Evolutionary conservation across 768 basidiomycete species (phyloP), one percentile per base, ranked within the genome.

Genomic region (Hebeloma cylindrosporum): DNA sequence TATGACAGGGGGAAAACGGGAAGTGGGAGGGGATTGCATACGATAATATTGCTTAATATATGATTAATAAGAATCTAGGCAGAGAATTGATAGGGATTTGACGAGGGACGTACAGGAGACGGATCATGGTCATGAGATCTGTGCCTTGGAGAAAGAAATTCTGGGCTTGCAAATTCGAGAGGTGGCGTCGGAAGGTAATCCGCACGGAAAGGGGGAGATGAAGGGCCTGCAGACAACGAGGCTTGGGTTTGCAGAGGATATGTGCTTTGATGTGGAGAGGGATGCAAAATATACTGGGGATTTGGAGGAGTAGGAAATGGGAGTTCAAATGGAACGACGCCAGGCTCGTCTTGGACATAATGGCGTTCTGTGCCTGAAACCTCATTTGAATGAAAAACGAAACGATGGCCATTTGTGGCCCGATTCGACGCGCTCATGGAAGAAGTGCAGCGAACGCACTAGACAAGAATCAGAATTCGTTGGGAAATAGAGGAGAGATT

Each of bases 331-430:
- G 74, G 70, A 17, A 77, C 65, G 13, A 87, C 78, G 18, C 85
- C 84, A 20, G 75, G 76, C 60, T 90, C 87, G 47, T 76, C 71
- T 26, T 65, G 65, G 44, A 86, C 66, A 52, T 87, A 83, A 55
- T 75, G 73, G 31, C 87, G 78, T 57, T 85, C 83, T 20, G 75
- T 75, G 7, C 78, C 78, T 18, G 63, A 52, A 40, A 89, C 79
- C 63, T 85, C 83, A 51, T 63, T 75, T 29, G 83, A 84, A 68
- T 92, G 88, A 62, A 92, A 93, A 26, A 93, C 89, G 62, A 88
- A 93, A 22, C 88, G 80, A 61, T 91, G 88, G 7, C 88, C 87
- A 62, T 91, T 92, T 17, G 88, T 88, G 6, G 80, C 73, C 47
- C 85, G 79, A 61, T 85, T 84, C 13, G 76, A 79, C 4, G 74